Percentiles rank a stretch among this genome's conserved stretches.
phyloP scores from a whole-genome alignment of 192 early-diverging fungal species.

The Paraglomus brasilianum region DNA sequence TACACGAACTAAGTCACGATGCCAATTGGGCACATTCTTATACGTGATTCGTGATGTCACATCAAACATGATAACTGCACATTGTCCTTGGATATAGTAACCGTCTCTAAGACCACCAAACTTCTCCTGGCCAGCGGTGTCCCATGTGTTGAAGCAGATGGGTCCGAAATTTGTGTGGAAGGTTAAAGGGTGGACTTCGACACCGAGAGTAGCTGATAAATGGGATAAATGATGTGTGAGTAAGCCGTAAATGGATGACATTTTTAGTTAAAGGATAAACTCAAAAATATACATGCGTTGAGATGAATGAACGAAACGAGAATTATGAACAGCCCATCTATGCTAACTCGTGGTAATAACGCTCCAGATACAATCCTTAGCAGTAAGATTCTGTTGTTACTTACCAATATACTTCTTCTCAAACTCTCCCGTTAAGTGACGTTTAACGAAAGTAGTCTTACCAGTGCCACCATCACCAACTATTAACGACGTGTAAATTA shows the following conservation, averaged over 20 bases:
- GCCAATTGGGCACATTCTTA: slow-evolving; percentile 99
- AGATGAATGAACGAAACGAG: too few relatives aligned
- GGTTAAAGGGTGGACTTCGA: slow-evolving; percentile 96
- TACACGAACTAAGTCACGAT: slow-evolving; percentile 97
- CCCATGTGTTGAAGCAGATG: slow-evolving; percentile 99
- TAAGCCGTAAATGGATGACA: neutral
- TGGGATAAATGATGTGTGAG: too few relatives aligned
- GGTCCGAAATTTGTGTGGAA: slow-evolving; percentile 98
- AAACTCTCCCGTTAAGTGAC: slow-evolving; percentile 99
- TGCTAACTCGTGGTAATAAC: too few relatives aligned
- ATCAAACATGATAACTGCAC: slow-evolving; percentile 99
- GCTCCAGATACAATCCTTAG: too few relatives aligned
- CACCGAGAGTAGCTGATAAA: slow-evolving; percentile 93
- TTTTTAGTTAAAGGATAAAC: neutral
- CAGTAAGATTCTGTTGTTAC: slow-evolving; percentile 34
- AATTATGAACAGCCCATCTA: too few relatives aligned
- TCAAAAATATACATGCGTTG: too few relatives aligned
- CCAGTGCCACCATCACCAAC: slow-evolving; percentile 99
- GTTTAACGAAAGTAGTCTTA: slow-evolving; percentile 99
- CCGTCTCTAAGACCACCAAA: slow-evolving; percentile 99
- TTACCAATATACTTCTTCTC: slow-evolving; percentile 99
- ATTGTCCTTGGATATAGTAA: slow-evolving; percentile 99
- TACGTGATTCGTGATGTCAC: slow-evolving; percentile 99
- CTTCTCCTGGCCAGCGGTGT: slow-evolving; percentile 99
- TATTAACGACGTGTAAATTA: slow-evolving; percentile 24